Evolutionary conservation across 495 filamentous ascomycete species (phyloP), one percentile per base, ranked within the genome.

Genomic region (Paragyromitra xinjiangensis): DNA sequence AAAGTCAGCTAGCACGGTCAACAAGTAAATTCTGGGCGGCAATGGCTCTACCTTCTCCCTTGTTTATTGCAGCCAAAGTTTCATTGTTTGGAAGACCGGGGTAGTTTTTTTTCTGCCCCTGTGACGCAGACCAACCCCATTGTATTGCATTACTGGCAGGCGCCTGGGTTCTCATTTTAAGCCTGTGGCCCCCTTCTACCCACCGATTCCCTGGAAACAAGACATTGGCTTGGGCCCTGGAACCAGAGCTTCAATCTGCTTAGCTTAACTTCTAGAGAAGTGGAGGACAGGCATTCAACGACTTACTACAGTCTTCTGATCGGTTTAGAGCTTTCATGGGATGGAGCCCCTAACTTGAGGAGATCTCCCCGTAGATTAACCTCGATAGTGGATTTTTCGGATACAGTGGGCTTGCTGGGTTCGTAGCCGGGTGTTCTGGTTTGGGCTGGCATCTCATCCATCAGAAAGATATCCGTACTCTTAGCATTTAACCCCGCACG

Each of bases 291-390:
- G 24, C 37, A 71, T 4, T 9, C 5, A 1, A 19, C 16, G 3
- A 51, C 68, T 8, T 63, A 63, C 68, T 59, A 71, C 24, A 71
- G 12, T n/a, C 26, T 50, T 40, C 40, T 53, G 1, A 24, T 63
- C 2, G 29, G 2, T 34, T 70, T 34, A 29, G 55, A 34, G 0
- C 3, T 19, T 22, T 53, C 7, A 6, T 29, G 0, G 26, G n/a
- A 37, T 37, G 11, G 26, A 29, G 53, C 7, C 5, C 12, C 53
- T 39, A 61, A 34, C 11, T n/a, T 12, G 6, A 6, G 56, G 39
- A 39, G 56, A 8, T n/a, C 16, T 3, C n/a, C 6, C 1, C 5
- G 22, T 11, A 63, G 34, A 42, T 51, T n/a, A 6, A 71, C 42
- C 29, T 53, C 44, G 14, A 51, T 14, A n/a, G 8, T 9, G 6